Base-by-base conservation (phyloP, 768 basidiomycete species). In the Calocera cornea region DNA sequence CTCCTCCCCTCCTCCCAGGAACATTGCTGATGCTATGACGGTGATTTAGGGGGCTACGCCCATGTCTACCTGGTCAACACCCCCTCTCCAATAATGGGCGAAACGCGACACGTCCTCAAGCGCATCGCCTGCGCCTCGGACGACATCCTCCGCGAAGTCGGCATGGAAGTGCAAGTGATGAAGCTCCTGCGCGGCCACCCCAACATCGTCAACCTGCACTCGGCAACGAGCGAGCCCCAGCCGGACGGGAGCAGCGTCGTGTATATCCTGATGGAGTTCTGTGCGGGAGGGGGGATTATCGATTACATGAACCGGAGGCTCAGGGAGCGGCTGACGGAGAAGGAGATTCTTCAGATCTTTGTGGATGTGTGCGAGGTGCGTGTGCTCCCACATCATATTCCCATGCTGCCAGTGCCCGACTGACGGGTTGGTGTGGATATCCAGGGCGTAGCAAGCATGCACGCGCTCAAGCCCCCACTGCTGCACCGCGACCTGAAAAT, bases 291-390 rank as follows among this genome's bases (percentile, higher is more conserved):
- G 41, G 97, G 97, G 38, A 97, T 99, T 71, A 98, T 99, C 77
- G 97, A 99, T 79, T 94, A 98, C 88, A 94, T 99, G 91, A 99
- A 99, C 77, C 86, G 94, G 71, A 86, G 97, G 65, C 82, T 99
- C 54, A 85, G 95, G 66, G 94, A 98, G 78, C 86, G 97, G 29
- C 83, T 98, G 44, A 95, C 92, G 1, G 97, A 99, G 78, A 83
- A 88, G 27, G 97, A 99, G 77, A 97, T 99, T 72, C 82, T 99
- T 65, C 93, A 94, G 76, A 97, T 99, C 73, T 99, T 99, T 76
- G 88, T 91, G 16, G 97, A 98, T 75, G 91, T 97, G 29, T 97
- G 94, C 74, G 97, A 99, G 74, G 79, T 76, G 47, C 68, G 79
- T 76, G 47, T 67, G 65, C 65, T 41, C 33, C 54, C 49, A 27